Conservation (phyloP, 179 eudicot genomes). For the Kewa caespitosa region DNA sequence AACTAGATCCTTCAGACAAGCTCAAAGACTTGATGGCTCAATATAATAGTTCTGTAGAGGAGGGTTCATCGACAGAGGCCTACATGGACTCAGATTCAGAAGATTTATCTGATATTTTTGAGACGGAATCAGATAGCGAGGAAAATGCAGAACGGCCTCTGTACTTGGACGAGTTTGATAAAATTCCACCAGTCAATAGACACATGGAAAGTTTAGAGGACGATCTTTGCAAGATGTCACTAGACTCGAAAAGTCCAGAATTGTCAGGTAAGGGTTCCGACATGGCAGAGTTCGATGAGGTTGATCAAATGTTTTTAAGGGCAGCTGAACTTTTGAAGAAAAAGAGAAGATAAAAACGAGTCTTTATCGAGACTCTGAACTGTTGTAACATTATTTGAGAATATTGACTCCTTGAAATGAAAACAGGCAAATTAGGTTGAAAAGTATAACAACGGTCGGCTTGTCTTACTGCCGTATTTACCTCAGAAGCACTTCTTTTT, state of each 20-base stretch:
- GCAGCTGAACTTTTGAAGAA: constrained; percentile 84
- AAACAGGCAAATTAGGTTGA: no score
- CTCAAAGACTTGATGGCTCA: constrained; percentile 50
- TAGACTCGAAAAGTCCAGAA: constrained; percentile 37
- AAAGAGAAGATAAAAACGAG: constrained; percentile 41
- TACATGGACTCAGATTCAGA: constrained; percentile 66
- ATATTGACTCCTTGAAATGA: no score
- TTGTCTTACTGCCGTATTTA: no score
- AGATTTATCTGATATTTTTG: constrained; percentile 88
- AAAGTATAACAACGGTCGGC: no score
- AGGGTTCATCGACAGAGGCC: constrained; percentile 36
- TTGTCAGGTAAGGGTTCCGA: constrained; percentile 36
- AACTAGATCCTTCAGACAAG: constrained; percentile 45
- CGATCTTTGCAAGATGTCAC: constrained; percentile 54
- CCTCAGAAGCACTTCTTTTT: no score
- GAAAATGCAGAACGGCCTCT: constrained; percentile 46
- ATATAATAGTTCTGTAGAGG: constrained; percentile 29
- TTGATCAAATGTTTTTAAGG: constrained; percentile 70
- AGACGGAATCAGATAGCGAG: constrained; percentile 68
- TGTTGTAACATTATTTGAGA: no score
- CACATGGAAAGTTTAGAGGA: constrained; percentile 46
- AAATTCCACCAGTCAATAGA: constrained; percentile 50
- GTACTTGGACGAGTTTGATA: constrained; percentile 76
- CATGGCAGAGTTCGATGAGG: constrained; percentile 64
- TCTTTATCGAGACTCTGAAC: no score